These are phyloP conservation scores for Fusarium miscanthi DNA, from an alignment of 2,329 filamentous ascomycete species.

Conservation along the genomic window DNA sequence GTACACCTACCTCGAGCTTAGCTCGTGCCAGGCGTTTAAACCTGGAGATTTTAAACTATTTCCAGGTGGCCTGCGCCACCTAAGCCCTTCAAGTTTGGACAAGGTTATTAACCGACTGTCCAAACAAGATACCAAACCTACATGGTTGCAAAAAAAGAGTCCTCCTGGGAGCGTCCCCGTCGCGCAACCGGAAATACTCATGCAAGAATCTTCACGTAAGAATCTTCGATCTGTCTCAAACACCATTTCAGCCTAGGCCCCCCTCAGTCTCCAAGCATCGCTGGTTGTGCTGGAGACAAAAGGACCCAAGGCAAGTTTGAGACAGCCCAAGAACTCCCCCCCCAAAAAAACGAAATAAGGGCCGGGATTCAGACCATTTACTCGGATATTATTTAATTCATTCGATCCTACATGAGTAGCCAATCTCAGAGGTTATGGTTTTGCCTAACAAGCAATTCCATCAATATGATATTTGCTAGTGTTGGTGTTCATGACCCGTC, in stretches of 20 bases:
- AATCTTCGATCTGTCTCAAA: neutral
- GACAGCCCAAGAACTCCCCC: neutral
- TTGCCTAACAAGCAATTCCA: neutral
- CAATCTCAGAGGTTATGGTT: neutral
- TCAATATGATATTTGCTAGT: neutral
- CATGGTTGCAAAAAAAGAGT: neutral
- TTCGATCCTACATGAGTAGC: neutral
- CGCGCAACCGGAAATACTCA: neutral
- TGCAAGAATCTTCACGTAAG: neutral
- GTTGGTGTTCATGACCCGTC: neutral
- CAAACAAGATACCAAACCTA: neutral
- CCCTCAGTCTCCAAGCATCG: neutral
- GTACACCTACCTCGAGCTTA: neutral
- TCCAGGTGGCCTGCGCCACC: neutral
- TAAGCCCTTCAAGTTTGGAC: neutral
- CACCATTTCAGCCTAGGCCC: neutral
- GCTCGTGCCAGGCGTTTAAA: neutral
- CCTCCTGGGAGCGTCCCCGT: neutral
- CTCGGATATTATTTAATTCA: neutral
- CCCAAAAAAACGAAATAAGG: neutral
- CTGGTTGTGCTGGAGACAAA: no score
- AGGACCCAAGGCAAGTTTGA: neutral
- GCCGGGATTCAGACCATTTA: neutral
- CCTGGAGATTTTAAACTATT: neutral
- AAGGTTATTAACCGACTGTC: neutral